phyloP scores from a whole-genome alignment of 352 stramenopile genomes.

The Thraustotheca clavata region DNA sequence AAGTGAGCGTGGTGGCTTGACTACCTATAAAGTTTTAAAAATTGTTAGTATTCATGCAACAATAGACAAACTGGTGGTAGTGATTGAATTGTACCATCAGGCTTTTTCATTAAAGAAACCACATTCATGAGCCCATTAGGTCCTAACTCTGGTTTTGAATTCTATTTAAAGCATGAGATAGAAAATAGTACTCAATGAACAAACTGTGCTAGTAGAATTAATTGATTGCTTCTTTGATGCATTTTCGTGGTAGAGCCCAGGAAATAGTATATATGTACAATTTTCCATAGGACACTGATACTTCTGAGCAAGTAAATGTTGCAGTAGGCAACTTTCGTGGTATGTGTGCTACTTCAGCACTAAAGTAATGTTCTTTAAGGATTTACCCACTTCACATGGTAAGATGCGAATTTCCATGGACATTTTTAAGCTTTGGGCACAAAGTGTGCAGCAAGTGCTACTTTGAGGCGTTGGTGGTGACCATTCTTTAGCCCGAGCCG shows the following conservation, averaged over 20 bases:
- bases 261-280: conserved; percentile 48
- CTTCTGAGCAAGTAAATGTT: conserved; percentile 53
- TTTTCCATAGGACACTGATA: conserved; percentile 44
- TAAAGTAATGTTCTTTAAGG: too few species aligned
- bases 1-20: background rate
- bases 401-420: conserved; percentile 45
- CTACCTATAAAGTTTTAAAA: background rate
- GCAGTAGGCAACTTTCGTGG: conserved; percentile 63
- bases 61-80: background rate
- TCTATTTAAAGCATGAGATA: background rate
- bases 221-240: background rate
- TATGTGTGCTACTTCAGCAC: conserved; percentile 64
- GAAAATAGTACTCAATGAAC: too few species aligned
- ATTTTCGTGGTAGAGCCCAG: conserved; percentile 29
- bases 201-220: too few species aligned
- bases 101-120: conserved; percentile 14
- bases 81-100: background rate
- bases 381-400: conserved; percentile 30
- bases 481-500: conserved; percentile 45
- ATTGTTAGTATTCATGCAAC: background rate
- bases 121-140: conserved; percentile 10
- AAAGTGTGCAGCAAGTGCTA: conserved; percentile 38
- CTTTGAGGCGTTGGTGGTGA: conserved; percentile 23
- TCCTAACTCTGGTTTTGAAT: background rate
- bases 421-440: conserved; percentile 52